Percentiles rank a stretch among this genome's conserved stretches.
Evolutionary conservation across 306 rosid genomes (phyloP).

Genomic region (Cucurbita argyrosperma): DNA sequence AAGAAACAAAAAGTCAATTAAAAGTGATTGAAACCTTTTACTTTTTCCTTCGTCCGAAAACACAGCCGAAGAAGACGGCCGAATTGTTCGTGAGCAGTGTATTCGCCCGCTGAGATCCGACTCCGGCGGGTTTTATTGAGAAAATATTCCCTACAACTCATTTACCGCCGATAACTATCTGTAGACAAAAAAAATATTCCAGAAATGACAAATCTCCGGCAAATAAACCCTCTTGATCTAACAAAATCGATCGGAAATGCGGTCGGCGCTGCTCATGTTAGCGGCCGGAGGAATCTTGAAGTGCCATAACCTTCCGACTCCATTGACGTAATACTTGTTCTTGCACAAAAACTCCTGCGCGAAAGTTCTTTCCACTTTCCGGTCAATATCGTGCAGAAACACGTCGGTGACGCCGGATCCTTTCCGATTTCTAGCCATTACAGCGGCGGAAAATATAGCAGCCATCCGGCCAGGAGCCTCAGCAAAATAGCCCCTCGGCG

Average conservation of each 20-base stretch:
- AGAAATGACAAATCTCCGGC: background rate
- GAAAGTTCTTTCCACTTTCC: slow-evolving; percentile 67
- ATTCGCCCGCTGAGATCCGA: background rate
- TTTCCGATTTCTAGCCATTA: slow-evolving; percentile 58
- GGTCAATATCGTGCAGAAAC: slow-evolving; percentile 72
- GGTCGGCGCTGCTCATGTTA: slow-evolving; percentile 8
- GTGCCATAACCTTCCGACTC: slow-evolving; percentile 72
- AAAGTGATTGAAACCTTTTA: background rate
- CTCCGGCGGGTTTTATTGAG: slow-evolving; percentile 1
- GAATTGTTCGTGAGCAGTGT: background rate
- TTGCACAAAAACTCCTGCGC: slow-evolving; percentile 70
- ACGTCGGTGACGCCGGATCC: slow-evolving; percentile 74
- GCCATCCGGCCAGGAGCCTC: slow-evolving; percentile 91
- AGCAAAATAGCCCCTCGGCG: slow-evolving; percentile 63
- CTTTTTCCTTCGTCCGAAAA: background rate
- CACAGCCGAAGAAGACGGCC: slow-evolving; percentile 1
- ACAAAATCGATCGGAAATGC: background rate
- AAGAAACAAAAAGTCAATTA: background rate
- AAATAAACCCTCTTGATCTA: background rate
- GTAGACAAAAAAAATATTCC: background rate
- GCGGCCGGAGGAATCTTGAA: slow-evolving; percentile 46
- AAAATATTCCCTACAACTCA: background rate
- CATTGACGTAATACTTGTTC: slow-evolving; percentile 29
- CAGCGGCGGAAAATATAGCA: slow-evolving; percentile 79
- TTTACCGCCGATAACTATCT: background rate